phyloP scores from a whole-genome alignment of 2,329 filamentous ascomycete species.

The Lasiodiplodia sp. region DNA sequence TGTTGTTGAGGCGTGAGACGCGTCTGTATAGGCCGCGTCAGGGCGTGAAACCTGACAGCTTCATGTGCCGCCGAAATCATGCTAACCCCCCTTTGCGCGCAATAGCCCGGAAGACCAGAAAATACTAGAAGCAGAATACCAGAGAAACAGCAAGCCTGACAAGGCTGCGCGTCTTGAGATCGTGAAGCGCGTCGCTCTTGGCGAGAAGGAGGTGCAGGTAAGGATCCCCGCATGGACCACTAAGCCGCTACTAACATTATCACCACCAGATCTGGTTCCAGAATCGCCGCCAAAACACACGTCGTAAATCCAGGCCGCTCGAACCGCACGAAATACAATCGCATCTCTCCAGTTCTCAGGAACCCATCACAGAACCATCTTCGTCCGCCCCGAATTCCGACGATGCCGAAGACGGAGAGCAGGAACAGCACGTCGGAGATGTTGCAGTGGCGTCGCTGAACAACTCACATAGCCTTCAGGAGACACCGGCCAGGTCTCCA shows the following conservation, averaged over 20 bases:
- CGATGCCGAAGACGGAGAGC: conserved; percentile 35
- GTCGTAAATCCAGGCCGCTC: conserved; percentile 85
- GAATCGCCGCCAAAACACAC: conserved; percentile 90
- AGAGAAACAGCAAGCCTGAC: conserved; percentile 86
- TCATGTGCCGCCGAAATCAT: neutral
- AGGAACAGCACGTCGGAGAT: conserved; percentile 22
- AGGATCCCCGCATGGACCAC: conserved; percentile 43
- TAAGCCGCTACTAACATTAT: conserved; percentile 32
- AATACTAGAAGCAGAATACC: conserved; percentile 85
- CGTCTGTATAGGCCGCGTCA: conserved; percentile 5
- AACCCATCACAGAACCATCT: conserved; percentile 13
- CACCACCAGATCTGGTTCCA: conserved; percentile 90
- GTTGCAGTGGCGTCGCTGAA: neutral
- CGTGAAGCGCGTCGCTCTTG: conserved; percentile 83
- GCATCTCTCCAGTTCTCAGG: conserved; percentile 21
- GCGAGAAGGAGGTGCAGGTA: conserved; percentile 97
- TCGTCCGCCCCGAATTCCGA: conserved; percentile 26
- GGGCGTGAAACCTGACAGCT: conserved; percentile 1
- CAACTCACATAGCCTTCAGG: neutral
- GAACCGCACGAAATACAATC: conserved; percentile 40
- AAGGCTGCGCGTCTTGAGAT: conserved; percentile 86
- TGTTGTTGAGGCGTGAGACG: neutral
- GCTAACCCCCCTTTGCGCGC: conserved; percentile 24
- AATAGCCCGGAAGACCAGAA: conserved; percentile 76
- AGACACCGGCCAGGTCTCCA: neutral